These are phyloP conservation scores for Lactarius vividus DNA, from an alignment of 768 basidiomycete species.

Conservation along the genomic window DNA sequence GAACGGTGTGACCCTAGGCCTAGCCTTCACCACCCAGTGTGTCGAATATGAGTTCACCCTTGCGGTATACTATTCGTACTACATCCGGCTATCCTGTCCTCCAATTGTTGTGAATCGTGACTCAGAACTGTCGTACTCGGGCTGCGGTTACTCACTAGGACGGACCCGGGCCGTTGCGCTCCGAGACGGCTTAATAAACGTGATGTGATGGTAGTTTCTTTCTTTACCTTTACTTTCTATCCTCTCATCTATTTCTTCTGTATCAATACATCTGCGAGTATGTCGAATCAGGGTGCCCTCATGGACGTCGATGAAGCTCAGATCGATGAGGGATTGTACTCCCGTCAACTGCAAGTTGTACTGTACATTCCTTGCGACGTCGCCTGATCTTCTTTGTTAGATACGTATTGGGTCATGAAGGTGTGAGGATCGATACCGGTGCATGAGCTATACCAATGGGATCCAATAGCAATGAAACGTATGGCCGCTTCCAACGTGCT, in stretches of 20 bases:
- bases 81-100: not conserved
- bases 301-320: slow-evolving; percentile 87
- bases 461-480: slow-evolving; percentile 87
- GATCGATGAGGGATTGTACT: slow-evolving; percentile 93
- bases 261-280: slow-evolving; percentile 27
- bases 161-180: slow-evolving; percentile 8
- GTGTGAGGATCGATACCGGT: slow-evolving; percentile 39
- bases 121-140: not conserved
- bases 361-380: slow-evolving; percentile 11
- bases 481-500: slow-evolving; percentile 97
- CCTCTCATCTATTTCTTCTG: not conserved
- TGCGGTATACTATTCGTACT: slow-evolving; percentile 11
- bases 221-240: not conserved
- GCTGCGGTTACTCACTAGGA: not conserved
- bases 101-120: slow-evolving; percentile 7
- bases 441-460: not conserved
- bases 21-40: not conserved
- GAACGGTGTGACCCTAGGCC: not conserved
- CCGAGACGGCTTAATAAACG: not conserved
- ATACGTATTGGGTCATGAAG: slow-evolving; percentile 97
- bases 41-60: not conserved
- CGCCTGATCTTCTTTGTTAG: slow-evolving; percentile 39
- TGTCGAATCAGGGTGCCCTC: slow-evolving; percentile 43
- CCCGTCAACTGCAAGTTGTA: slow-evolving; percentile 78
- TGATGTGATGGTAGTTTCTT: not conserved